Evolutionary conservation across 768 basidiomycete genomes (phyloP), one percentile per base, ranked within the genome.

Genomic region (Mycena epipterygia): DNA sequence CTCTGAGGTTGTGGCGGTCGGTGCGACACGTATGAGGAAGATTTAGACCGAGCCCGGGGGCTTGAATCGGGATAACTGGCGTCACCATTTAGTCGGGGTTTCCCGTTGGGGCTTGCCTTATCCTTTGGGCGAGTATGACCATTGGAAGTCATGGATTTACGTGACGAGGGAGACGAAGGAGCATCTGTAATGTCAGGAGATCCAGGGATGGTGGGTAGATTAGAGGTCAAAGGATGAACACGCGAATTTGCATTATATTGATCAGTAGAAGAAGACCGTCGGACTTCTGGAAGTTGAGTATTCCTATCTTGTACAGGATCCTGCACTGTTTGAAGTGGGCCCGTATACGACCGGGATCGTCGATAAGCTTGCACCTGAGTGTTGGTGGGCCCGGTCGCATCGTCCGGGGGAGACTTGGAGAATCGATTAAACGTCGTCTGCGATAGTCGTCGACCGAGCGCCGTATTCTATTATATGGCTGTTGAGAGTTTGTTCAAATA

Each of bases 371-470:
- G 76, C 74, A 79, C 70, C 69, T 82, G 76, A 61, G 78, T 58
- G 12, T 64, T 72, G 11, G 73, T 64, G 56, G 74, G 73, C 35
- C 69, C 73, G 14, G 56, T 49, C 14, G 61, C 25, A 41, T 76
- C 68, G n/a, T 64, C 53, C 41, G 79, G 77, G 41, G 83, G 79
- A 25, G 81, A 74, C 75, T 81, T 82, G 12, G 85, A 82, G 63
- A 86, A 82, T 44, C 85, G 82, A 68, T 82, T 82, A 60, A 80
- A 84, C 16, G 87, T 85, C 9, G 85, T 85, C 71, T 86, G 88
- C 25, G 93, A 94, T 61, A 94, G 82, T 58, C 93, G 85, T 37
- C 93, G 90, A 51, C 90, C 90, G 7, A 93, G 84, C 0, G 93
- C 87, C 13, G 91, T 93, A 78, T 93, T 92, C 92, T 93, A n/a